A percentile compares a stretch with the other conserved stretches of the same genome.
phyloP scores from a whole-genome alignment of 495 filamentous ascomycete genomes.

The Trichoderma orchidacearum region DNA sequence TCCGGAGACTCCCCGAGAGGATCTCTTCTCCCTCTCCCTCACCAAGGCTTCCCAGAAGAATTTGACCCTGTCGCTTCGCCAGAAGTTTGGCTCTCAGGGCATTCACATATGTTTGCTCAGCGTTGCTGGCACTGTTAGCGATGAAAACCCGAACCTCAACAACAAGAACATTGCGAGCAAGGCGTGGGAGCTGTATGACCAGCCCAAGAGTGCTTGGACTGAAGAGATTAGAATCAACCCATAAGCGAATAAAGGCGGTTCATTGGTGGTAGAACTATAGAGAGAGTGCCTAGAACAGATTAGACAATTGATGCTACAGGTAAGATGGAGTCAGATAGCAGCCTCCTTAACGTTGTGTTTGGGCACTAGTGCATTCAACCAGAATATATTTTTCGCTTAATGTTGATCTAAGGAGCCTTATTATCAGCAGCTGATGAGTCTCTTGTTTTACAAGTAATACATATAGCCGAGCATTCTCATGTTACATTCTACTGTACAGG shows the following conservation, averaged over 20 bases:
- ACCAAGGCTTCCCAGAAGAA: conserved; percentile 28
- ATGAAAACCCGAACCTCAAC: conserved; percentile 16
- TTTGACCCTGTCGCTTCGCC: conserved; percentile 17
- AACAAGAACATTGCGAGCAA: conserved; percentile 21
- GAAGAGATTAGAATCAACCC: not conserved
- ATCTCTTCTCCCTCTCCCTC: conserved; percentile 24
- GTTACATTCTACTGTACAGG: too few relatives aligned
- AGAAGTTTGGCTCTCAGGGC: conserved; percentile 15
- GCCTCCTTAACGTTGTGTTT: too few relatives aligned
- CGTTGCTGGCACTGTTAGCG: conserved; percentile 18
- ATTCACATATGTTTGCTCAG: conserved; percentile 25
- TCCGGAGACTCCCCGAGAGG: conserved; percentile 17
- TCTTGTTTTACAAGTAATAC: too few relatives aligned
- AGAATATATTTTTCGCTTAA: too few relatives aligned
- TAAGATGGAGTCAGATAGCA: too few relatives aligned
- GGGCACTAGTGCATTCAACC: too few relatives aligned
- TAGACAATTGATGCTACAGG: too few relatives aligned
- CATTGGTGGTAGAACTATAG: too few relatives aligned
- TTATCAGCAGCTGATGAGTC: too few relatives aligned
- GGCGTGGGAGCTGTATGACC: conserved; percentile 22
- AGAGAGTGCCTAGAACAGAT: too few relatives aligned
- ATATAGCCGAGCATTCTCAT: too few relatives aligned
- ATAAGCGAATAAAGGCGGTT: not conserved
- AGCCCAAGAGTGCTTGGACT: conserved; percentile 6
- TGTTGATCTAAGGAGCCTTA: too few relatives aligned